These are phyloP conservation scores for Mortierella sp. DNA, from an alignment of 371 early-diverging fungal genomes.

Conservation along the genomic window DNA sequence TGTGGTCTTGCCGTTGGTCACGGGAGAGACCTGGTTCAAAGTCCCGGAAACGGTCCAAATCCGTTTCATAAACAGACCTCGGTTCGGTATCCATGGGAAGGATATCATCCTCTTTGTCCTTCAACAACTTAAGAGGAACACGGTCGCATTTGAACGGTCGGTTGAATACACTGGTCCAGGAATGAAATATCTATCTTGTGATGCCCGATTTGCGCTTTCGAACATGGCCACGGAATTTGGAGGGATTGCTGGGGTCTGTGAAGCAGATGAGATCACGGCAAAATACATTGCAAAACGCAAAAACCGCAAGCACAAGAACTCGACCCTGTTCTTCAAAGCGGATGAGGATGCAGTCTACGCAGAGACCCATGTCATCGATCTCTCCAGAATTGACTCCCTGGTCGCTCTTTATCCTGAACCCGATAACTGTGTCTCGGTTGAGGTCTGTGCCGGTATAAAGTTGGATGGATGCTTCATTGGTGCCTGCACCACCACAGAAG, in stretches of 20 bases:
- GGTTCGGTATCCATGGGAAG: slow-evolving; percentile 85
- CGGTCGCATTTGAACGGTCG: slow-evolving; percentile 83
- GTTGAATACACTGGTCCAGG: slow-evolving; percentile 85
- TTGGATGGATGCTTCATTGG: slow-evolving; percentile 84
- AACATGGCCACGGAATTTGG: slow-evolving; percentile 90
- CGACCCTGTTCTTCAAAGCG: slow-evolving; percentile 77
- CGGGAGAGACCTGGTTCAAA: slow-evolving; percentile 86
- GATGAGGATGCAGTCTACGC: slow-evolving; percentile 80
- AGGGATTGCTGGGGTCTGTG: slow-evolving; percentile 83
- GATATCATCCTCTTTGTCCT: slow-evolving; percentile 81
- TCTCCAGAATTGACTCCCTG: slow-evolving; percentile 73
- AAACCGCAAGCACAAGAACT: slow-evolving; percentile 72
- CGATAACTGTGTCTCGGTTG: slow-evolving; percentile 78
- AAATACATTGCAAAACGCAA: slow-evolving; percentile 75
- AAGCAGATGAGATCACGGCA: slow-evolving; percentile 79
- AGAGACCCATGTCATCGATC: slow-evolving; percentile 77
- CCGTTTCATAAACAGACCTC: slow-evolving; percentile 74
- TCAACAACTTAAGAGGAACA: slow-evolving; percentile 84
- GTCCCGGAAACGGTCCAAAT: slow-evolving; percentile 84
- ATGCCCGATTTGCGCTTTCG: slow-evolving; percentile 82
- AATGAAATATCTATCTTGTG: slow-evolving; percentile 77
- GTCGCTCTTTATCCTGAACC: slow-evolving; percentile 82
- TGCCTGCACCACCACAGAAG: slow-evolving; percentile 87
- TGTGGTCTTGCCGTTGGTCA: slow-evolving; percentile 84
- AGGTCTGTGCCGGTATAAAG: slow-evolving; percentile 68